These are phyloP conservation scores for Discostella stelligeroides DNA, from an alignment of 108 stramenopile species.

Conservation along the genomic window DNA sequence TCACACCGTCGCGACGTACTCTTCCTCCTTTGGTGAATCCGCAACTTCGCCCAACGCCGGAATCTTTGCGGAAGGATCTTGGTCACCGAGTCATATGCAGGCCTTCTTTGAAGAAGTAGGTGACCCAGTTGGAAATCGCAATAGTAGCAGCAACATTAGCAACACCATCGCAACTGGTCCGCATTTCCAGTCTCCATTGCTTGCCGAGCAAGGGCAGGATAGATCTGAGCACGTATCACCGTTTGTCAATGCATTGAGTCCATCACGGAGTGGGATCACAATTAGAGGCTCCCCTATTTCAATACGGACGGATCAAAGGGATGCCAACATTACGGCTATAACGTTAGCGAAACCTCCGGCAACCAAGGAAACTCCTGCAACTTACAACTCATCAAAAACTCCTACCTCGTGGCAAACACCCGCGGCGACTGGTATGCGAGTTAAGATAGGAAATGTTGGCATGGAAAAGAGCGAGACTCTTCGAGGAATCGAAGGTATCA, in stretches of 20 bases:
- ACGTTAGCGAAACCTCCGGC: not conserved
- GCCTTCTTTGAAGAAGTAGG: constrained; percentile 34
- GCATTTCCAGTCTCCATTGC: not conserved
- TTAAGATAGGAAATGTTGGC: constrained; percentile 33
- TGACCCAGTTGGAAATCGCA: constrained; percentile 8
- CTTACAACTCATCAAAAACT: not conserved
- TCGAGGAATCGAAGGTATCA: constrained; percentile 36
- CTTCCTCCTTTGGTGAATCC: constrained; percentile 2
- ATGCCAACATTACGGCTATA: not conserved
- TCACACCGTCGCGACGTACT: not conserved
- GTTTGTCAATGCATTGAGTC: constrained; percentile 12
- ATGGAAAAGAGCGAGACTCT: constrained; percentile 13
- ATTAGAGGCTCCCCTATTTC: constrained; percentile 47
- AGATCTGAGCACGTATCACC: not conserved
- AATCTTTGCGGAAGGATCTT: not conserved
- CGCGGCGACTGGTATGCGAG: constrained; percentile 13
- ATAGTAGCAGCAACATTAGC: not conserved
- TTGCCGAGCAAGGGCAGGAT: not conserved
- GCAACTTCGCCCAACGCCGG: not conserved
- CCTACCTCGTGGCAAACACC: constrained; percentile 26
- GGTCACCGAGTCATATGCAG: constrained; percentile 23
- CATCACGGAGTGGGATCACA: constrained; percentile 23
- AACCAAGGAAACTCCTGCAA: not conserved
- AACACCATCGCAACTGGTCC: not conserved
- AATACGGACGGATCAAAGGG: constrained; percentile 14